Evolutionary conservation across 2,329 filamentous ascomycete genomes (phyloP).

Genomic region (Fusarium hostae): DNA sequence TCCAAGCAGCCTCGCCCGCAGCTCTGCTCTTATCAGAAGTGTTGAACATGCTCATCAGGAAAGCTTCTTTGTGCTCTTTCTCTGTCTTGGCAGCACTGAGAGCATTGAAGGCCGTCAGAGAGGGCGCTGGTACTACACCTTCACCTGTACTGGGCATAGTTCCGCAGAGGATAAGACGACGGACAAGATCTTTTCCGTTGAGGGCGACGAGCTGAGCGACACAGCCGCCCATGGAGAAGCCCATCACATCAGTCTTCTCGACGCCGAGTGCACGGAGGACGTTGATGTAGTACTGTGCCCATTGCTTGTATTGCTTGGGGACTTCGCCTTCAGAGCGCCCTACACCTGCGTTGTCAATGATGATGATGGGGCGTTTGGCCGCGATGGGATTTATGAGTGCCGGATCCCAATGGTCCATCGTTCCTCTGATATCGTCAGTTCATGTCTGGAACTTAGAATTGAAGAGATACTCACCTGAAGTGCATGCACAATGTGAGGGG

Average conservation of each 20-base stretch:
- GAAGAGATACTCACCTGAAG: slow-evolving; percentile 46
- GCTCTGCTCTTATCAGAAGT: slow-evolving; percentile 46
- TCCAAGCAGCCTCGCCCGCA: slow-evolving; percentile 50
- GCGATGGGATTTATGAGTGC: slow-evolving; percentile 58
- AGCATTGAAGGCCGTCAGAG: slow-evolving; percentile 48
- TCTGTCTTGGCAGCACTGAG: slow-evolving; percentile 47
- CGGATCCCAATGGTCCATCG: slow-evolving; percentile 57
- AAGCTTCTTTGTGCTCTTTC: slow-evolving; percentile 49
- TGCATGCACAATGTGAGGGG: slow-evolving; percentile 49
- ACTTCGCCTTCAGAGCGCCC: slow-evolving; percentile 58
- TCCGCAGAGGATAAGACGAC: slow-evolving; percentile 57
- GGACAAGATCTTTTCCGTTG: slow-evolving; percentile 50
- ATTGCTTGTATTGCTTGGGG: slow-evolving; percentile 46
- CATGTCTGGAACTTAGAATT: background rate
- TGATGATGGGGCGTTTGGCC: slow-evolving; percentile 54
- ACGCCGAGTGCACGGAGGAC: slow-evolving; percentile 53
- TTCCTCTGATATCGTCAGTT: slow-evolving; percentile 43
- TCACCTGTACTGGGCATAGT: slow-evolving; percentile 54
- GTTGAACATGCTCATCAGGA: slow-evolving; percentile 51
- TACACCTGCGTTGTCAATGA: slow-evolving; percentile 61
- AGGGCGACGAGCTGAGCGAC: slow-evolving; percentile 59
- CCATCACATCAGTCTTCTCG: slow-evolving; percentile 56
- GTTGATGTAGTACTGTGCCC: slow-evolving; percentile 50
- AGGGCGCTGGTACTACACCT: slow-evolving; percentile 47
- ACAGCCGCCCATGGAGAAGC: slow-evolving; percentile 62